These are phyloP conservation scores for Trichoderma semiorbis DNA, from an alignment of 2,329 filamentous ascomycete genomes.

Conservation along the genomic window DNA sequence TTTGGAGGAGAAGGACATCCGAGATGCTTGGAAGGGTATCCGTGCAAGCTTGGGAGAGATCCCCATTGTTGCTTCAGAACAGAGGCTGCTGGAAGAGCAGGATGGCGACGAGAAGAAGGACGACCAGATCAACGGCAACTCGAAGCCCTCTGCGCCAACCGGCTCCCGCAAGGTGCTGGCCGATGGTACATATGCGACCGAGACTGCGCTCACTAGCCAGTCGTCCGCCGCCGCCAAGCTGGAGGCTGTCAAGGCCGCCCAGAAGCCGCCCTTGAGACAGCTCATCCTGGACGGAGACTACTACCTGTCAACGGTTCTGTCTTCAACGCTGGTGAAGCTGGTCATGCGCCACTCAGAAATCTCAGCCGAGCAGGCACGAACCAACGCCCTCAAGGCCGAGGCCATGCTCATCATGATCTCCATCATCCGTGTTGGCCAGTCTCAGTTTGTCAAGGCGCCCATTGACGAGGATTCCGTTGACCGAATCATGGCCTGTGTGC, in stretches of 20 bases:
- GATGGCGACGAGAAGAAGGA: conserved; percentile 64
- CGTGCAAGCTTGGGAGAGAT: conserved; percentile 93
- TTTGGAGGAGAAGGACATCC: conserved; percentile 86
- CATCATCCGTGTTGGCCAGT: conserved; percentile 94
- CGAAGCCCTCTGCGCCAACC: conserved; percentile 70
- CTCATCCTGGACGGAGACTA: conserved; percentile 97
- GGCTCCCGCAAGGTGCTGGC: conserved; percentile 89
- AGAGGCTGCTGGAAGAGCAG: conserved; percentile 82
- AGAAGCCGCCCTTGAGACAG: conserved; percentile 91
- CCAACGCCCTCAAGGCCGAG: conserved; percentile 90
- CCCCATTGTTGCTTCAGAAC: conserved; percentile 91
- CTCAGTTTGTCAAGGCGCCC: conserved; percentile 95
- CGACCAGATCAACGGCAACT: conserved; percentile 73
- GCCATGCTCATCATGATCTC: conserved; percentile 99
- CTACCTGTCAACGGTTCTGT: conserved; percentile 92
- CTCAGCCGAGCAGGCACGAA: conserved; percentile 78
- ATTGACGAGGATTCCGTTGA: conserved; percentile 99
- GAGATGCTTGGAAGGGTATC: conserved; percentile 95
- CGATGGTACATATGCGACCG: conserved; percentile 95
- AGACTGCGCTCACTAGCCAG: conserved; percentile 91
- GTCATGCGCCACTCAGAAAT: conserved; percentile 97
- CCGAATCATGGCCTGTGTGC: conserved; percentile 95
- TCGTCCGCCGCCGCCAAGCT: conserved; percentile 85
- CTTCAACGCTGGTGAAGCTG: conserved; percentile 91
- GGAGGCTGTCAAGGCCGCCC: conserved; percentile 93